These are phyloP conservation scores for Theobroma cacao DNA, from an alignment of 345 rosid genomes.

Conservation along the genomic window DNA sequence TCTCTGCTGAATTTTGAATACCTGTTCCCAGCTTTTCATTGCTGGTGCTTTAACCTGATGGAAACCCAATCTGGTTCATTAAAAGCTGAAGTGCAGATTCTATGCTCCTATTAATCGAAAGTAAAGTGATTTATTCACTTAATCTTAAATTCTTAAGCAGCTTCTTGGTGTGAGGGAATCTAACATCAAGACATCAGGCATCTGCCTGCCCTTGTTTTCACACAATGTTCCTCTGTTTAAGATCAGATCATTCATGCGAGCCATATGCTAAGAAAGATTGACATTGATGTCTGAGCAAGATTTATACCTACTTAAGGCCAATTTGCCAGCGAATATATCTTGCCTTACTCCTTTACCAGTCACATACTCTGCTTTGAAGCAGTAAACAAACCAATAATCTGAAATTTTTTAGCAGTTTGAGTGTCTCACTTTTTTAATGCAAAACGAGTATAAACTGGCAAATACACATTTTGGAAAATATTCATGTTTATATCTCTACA, in stretches of 20 bases:
- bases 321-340: conserved; percentile 7
- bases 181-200: background rate
- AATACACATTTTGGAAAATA: background rate
- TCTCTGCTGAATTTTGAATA: background rate
- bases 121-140: conserved; percentile 13
- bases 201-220: conserved; percentile 5
- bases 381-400: background rate
- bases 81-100: too few relatives aligned
- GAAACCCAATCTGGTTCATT: background rate
- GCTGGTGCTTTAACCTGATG: background rate
- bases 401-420: background rate
- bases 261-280: background rate
- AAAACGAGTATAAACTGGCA: background rate
- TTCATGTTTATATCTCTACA: conserved; percentile 10
- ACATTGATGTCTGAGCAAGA: background rate
- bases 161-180: background rate
- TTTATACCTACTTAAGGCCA: background rate
- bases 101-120: background rate
- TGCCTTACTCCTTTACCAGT: background rate
- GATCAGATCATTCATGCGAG: background rate
- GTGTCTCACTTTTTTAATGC: conserved; percentile 7
- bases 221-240: background rate
- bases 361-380: background rate
- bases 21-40: background rate
- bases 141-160: background rate